A percentile compares a stretch with the other conserved stretches of the same genome.
These are phyloP conservation scores for Aspergillus luchuensis DNA, from an alignment of 2,329 filamentous ascomycete species.

Conservation along the genomic window DNA sequence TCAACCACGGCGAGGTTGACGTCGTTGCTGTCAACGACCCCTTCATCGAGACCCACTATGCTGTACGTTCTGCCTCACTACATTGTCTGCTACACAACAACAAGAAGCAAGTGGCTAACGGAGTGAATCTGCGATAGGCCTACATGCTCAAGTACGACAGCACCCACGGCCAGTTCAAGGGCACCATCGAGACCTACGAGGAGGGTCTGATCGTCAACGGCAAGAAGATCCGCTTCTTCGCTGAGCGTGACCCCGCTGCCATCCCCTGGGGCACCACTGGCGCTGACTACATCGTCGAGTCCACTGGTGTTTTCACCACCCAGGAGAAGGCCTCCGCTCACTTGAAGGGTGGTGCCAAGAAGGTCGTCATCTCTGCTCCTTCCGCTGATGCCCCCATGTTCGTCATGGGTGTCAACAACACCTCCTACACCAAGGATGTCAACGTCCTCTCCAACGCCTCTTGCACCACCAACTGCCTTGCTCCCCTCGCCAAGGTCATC, in stretches of 20 bases:
- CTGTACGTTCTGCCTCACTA: constrained; percentile 67
- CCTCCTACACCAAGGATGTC: constrained; percentile 86
- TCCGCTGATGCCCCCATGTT: constrained; percentile 92
- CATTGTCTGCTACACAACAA: background rate
- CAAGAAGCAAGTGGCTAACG: constrained; percentile 7
- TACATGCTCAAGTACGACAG: constrained; percentile 99
- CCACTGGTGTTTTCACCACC: constrained; percentile 99
- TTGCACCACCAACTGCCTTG: constrained; percentile 99
- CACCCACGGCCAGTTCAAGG: constrained; percentile 96
- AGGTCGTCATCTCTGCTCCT: constrained; percentile 72
- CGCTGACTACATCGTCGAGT: constrained; percentile 94
- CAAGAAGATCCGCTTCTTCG: constrained; percentile 94
- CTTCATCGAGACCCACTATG: constrained; percentile 97
- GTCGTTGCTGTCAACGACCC: constrained; percentile 98
- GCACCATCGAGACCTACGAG: constrained; percentile 73
- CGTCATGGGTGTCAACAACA: constrained; percentile 99
- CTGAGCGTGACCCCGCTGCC: constrained; percentile 81
- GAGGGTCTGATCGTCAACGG: constrained; percentile 83
- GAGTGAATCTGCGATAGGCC: constrained; percentile 58
- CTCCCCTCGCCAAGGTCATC: constrained; percentile 98
- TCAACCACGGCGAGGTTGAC: constrained; percentile 86
- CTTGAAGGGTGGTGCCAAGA: constrained; percentile 96
- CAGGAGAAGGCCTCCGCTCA: constrained; percentile 92
- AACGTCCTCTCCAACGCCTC: constrained; percentile 98
- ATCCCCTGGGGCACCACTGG: constrained; percentile 90